Evolutionary conservation across 768 basidiomycete species (phyloP).

Genomic region (Boletus sp.): DNA sequence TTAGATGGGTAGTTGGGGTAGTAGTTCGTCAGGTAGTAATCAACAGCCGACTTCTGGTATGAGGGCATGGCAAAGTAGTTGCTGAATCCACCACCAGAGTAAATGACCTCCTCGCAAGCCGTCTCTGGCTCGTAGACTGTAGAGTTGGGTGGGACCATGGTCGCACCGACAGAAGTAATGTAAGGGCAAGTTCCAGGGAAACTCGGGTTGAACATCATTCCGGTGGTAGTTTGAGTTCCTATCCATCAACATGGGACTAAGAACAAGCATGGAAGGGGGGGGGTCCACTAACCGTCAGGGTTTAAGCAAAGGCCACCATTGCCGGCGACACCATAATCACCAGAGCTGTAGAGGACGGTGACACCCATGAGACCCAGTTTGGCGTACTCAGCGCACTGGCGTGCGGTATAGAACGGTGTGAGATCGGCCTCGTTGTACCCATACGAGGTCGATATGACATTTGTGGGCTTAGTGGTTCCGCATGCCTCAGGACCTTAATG

Average conservation of each 20-base stretch:
- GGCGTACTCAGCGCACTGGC: slow-evolving; percentile 47
- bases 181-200: slow-evolving; percentile 48
- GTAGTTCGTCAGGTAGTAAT: no score
- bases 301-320: slow-evolving; percentile 31
- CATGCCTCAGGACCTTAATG: slow-evolving; percentile 34
- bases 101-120: slow-evolving; percentile 42
- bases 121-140: slow-evolving; percentile 46
- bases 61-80: no score
- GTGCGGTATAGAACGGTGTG: slow-evolving; percentile 35
- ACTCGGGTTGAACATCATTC: slow-evolving; percentile 46
- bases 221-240: slow-evolving; percentile 28
- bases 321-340: slow-evolving; percentile 46
- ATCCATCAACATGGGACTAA: not conserved
- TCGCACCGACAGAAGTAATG: slow-evolving; percentile 47
- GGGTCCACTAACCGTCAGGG: slow-evolving; percentile 20
- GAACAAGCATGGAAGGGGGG: not conserved
- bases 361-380: slow-evolving; percentile 43
- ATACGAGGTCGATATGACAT: slow-evolving; percentile 45
- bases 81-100: slow-evolving; percentile 67
- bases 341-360: slow-evolving; percentile 45
- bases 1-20: no score
- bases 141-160: slow-evolving; percentile 38
- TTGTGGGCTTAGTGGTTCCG: slow-evolving; percentile 34
- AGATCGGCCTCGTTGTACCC: slow-evolving; percentile 36
- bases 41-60: no score